Evolutionary conservation across 257 asterid genomes (phyloP).

Genomic region (Nicotiana paniculata): DNA sequence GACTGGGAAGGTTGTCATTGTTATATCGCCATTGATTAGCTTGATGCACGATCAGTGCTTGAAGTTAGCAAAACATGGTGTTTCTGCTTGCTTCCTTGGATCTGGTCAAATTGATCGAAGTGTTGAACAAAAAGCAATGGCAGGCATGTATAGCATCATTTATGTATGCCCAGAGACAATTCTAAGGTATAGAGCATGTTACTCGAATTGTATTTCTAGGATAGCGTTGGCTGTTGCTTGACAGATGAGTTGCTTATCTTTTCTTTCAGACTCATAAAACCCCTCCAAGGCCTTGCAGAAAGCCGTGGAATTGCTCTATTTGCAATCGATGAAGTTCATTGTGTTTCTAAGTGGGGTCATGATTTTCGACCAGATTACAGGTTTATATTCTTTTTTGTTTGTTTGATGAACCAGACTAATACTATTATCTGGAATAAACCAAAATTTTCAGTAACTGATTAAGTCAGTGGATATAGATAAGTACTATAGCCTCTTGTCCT

Average conservation of each 20-base stretch:
- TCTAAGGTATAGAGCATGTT: slow-evolving; percentile 35
- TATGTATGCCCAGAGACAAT: slow-evolving; percentile 86
- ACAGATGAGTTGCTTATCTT: slow-evolving; percentile 2
- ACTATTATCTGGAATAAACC: not conserved
- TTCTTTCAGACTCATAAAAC: slow-evolving; percentile 44
- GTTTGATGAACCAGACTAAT: not conserved
- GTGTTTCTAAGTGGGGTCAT: slow-evolving; percentile 92
- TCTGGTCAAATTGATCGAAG: slow-evolving; percentile 73
- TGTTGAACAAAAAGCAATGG: slow-evolving; percentile 69
- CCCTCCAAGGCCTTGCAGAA: slow-evolving; percentile 65
- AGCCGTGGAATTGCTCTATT: slow-evolving; percentile 64
- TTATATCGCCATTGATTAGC: slow-evolving; percentile 80
- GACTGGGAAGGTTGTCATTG: slow-evolving; percentile 69
- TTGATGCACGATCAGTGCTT: slow-evolving; percentile 87
- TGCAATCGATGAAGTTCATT: slow-evolving; percentile 78
- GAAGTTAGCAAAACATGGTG: slow-evolving; percentile 61
- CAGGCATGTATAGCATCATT: slow-evolving; percentile 49
- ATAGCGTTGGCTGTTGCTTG: slow-evolving; percentile 10
- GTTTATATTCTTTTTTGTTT: slow-evolving; percentile 26
- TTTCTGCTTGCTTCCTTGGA: slow-evolving; percentile 85
- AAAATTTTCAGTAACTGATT: not conserved
- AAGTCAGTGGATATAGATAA: not conserved
- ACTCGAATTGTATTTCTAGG: not conserved
- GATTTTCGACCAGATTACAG: slow-evolving; percentile 88
- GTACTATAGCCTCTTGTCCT: not conserved